A percentile compares a stretch with the other conserved stretches of the same genome.
Conservation (phyloP, 192 early-diverging fungal genomes). For the Coemansia furcata region DNA sequence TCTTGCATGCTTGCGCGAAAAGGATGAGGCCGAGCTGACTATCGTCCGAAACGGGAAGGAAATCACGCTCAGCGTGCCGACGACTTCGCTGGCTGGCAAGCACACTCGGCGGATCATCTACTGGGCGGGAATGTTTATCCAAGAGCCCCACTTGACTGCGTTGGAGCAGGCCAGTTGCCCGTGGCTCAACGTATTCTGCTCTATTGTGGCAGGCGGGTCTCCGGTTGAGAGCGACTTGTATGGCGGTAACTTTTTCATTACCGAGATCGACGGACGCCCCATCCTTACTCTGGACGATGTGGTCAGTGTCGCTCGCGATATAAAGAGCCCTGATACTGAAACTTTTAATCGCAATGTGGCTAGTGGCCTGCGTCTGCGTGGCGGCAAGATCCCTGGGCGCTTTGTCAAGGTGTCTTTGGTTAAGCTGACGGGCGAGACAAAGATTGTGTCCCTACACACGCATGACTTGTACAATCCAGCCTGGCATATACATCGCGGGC, state of each 20-base stretch:
- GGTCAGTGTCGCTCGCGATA: neutral
- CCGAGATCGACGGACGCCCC: constrained; percentile 14
- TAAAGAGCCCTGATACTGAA: constrained; percentile 3
- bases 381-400: constrained; percentile 26
- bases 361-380: neutral
- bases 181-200: constrained; percentile 19
- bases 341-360: constrained; percentile 19
- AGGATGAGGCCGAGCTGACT: constrained; percentile 14
- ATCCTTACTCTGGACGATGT: constrained; percentile 30
- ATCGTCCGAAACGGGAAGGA: constrained; percentile 25
- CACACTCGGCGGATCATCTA: constrained; percentile 19
- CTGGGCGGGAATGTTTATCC: constrained; percentile 35
- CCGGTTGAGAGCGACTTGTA: neutral
- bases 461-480: constrained; percentile 37
- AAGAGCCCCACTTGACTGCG: constrained; percentile 25
- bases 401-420: constrained; percentile 22
- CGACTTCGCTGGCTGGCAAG: neutral
- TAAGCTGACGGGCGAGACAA: constrained; percentile 14
- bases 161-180: constrained; percentile 11
- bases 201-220: neutral
- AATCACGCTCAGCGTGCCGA: constrained; percentile 17
- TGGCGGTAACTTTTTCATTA: constrained; percentile 11
- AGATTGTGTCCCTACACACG: constrained; percentile 19
- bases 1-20: constrained; percentile 13
- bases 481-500: constrained; percentile 30